Evolutionary conservation across 2,329 filamentous ascomycete species (phyloP).

Genomic region (Eurotiales sp.): DNA sequence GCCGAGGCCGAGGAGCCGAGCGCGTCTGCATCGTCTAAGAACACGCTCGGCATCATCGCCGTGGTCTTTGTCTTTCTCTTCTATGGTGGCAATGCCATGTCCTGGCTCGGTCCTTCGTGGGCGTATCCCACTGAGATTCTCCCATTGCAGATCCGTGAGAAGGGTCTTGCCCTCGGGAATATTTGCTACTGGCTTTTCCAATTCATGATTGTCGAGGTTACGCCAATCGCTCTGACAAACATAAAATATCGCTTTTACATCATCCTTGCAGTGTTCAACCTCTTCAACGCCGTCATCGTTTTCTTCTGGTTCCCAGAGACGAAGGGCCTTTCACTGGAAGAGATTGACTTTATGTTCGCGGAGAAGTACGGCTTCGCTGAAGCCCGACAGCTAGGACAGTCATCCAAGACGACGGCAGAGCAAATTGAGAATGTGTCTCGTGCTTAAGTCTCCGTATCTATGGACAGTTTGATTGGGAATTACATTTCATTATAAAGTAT

Average conservation of each 20-base stretch:
- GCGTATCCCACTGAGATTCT: conserved; percentile 32
- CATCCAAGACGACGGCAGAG: too few relatives aligned
- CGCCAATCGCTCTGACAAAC: conserved; percentile 36
- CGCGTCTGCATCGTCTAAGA: conserved; percentile 22
- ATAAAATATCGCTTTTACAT: conserved; percentile 38
- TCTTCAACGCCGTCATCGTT: conserved; percentile 29
- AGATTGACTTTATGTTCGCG: conserved; percentile 19
- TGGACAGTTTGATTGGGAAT: too few relatives aligned
- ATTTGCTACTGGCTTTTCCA: conserved; percentile 38
- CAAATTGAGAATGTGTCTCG: too few relatives aligned
- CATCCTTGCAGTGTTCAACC: conserved; percentile 36
- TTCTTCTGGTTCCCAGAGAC: conserved; percentile 34
- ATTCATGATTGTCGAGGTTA: conserved; percentile 40
- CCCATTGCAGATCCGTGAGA: conserved; percentile 34
- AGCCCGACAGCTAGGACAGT: too few relatives aligned
- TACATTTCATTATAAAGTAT: too few relatives aligned
- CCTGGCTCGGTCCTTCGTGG: conserved; percentile 33
- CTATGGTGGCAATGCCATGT: conserved; percentile 27
- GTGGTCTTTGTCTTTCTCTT: conserved; percentile 52
- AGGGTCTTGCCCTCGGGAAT: conserved; percentile 34
- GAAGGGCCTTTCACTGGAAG: conserved; percentile 27
- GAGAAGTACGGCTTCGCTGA: conserved; percentile 20
- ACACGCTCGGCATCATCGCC: conserved; percentile 28
- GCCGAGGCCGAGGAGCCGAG: conserved; percentile 32
- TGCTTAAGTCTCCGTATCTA: too few relatives aligned